Conservation (phyloP, 192 early-diverging fungal genomes). For the Entomortierella chlamydospora region DNA sequence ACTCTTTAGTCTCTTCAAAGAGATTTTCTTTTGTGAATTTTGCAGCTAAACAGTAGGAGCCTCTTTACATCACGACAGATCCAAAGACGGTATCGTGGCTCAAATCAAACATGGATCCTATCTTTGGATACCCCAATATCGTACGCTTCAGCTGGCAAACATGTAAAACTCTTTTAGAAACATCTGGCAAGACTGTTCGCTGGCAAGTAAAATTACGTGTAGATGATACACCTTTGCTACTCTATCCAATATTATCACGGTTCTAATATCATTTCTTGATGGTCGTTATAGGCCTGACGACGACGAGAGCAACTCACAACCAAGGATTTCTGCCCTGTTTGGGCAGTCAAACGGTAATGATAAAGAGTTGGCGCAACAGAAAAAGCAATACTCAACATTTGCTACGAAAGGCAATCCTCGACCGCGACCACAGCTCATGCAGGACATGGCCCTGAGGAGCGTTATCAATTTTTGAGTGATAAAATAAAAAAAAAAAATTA, state of each 20-base stretch:
- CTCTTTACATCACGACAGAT: slow-evolving; percentile 60
- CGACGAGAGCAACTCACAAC: slow-evolving; percentile 33
- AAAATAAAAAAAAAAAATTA: slow-evolving; percentile 5
- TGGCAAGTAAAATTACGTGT: slow-evolving; percentile 57
- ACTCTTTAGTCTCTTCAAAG: not conserved
- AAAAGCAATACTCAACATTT: slow-evolving; percentile 39
- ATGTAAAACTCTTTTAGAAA: slow-evolving; percentile 76
- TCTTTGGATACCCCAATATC: slow-evolving; percentile 94
- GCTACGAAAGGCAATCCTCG: slow-evolving; percentile 26
- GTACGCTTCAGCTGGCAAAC: slow-evolving; percentile 98
- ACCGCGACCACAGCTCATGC: slow-evolving; percentile 40
- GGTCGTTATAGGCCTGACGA: slow-evolving; percentile 29
- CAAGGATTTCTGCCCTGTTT: slow-evolving; percentile 34
- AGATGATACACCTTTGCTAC: not conserved
- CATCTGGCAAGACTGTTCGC: slow-evolving; percentile 62
- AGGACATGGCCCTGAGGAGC: slow-evolving; percentile 42
- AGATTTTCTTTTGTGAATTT: not conserved
- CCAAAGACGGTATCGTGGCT: slow-evolving; percentile 94
- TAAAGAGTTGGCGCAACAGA: slow-evolving; percentile 23
- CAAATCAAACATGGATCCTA: slow-evolving; percentile 74
- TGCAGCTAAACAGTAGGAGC: too few species aligned
- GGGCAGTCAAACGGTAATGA: slow-evolving; percentile 3
- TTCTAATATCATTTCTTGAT: not conserved
- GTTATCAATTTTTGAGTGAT: slow-evolving; percentile 35
- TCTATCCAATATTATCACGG: not conserved